phyloP scores from a whole-genome alignment of 2,329 filamentous ascomycete genomes.

The Fusarium sp. region DNA sequence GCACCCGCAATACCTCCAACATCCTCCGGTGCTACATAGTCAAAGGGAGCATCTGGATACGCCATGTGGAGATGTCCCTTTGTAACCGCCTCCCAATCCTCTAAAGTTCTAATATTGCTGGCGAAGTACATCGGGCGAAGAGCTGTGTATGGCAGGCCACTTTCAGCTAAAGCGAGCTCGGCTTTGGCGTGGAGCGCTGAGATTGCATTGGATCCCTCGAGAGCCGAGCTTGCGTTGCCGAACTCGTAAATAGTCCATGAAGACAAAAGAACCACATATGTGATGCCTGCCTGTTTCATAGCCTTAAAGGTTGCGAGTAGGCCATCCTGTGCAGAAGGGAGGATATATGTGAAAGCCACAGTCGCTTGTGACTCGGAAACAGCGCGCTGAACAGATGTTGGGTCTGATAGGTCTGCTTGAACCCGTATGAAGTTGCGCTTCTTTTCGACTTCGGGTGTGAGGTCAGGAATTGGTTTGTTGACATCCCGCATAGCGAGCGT shows the following conservation, averaged over 20 bases:
- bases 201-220: neutral
- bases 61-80: neutral
- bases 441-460: neutral
- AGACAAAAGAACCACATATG: constrained; percentile 16
- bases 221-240: neutral
- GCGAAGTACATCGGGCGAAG: constrained; percentile 24
- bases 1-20: constrained; percentile 17
- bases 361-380: constrained; percentile 17
- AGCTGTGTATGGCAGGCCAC: neutral
- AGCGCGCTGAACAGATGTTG: constrained; percentile 10
- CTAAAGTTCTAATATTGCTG: constrained; percentile 16
- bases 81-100: constrained; percentile 13
- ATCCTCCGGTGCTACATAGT: constrained; percentile 32
- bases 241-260: constrained; percentile 9
- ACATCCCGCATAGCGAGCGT: constrained; percentile 27
- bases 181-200: constrained; percentile 16
- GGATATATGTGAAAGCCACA: constrained; percentile 23
- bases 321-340: constrained; percentile 14
- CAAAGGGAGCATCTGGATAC: constrained; percentile 3
- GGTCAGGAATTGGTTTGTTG: constrained; percentile 10
- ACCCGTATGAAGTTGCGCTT: constrained; percentile 11
- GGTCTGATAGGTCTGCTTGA: constrained; percentile 26
- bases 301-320: constrained; percentile 9
- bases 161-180: constrained; percentile 16
- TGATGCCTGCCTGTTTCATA: constrained; percentile 22